Evolutionary conservation across 2,329 filamentous ascomycete species (phyloP).

Genomic region (Phyllosticta citribraziliensis): DNA sequence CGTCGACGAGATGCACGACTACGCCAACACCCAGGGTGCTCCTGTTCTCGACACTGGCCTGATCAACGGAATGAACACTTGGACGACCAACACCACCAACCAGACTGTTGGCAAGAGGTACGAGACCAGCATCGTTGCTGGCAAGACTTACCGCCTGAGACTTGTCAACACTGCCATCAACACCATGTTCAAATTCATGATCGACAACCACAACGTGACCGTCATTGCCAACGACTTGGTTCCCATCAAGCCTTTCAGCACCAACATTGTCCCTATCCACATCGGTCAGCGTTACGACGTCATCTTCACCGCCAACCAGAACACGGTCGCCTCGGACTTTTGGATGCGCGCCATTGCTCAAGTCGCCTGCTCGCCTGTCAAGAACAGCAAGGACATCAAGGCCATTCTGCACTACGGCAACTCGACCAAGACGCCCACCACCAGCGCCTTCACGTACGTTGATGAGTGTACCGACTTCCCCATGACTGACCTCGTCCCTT

Average conservation of each 20-base stretch:
- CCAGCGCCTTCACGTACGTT: background rate
- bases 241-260: slow-evolving; percentile 27
- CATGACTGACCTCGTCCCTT: slow-evolving; percentile 25
- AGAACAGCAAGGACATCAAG: slow-evolving; percentile 4
- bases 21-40: background rate
- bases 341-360: slow-evolving; percentile 9
- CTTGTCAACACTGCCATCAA: slow-evolving; percentile 44
- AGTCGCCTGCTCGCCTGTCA: background rate
- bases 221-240: slow-evolving; percentile 36
- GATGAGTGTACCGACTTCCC: slow-evolving; percentile 4
- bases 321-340: slow-evolving; percentile 11
- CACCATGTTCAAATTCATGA: slow-evolving; percentile 21
- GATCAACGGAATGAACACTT: slow-evolving; percentile 38
- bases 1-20: background rate
- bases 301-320: slow-evolving; percentile 27
- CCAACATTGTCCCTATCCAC: slow-evolving; percentile 24
- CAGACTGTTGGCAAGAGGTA: slow-evolving; percentile 14
- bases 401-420: slow-evolving; percentile 5
- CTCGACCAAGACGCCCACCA: background rate
- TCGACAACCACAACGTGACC: slow-evolving; percentile 32
- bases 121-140: slow-evolving; percentile 29
- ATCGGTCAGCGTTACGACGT: slow-evolving; percentile 31
- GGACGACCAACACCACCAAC: slow-evolving; percentile 1
- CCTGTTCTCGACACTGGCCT: slow-evolving; percentile 34
- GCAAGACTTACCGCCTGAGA: slow-evolving; percentile 48